Percentiles rank a stretch among this genome's conserved stretches.
These are phyloP conservation scores for Cucumis cinereus DNA, from an alignment of 306 rosid species.

Conservation along the genomic window DNA sequence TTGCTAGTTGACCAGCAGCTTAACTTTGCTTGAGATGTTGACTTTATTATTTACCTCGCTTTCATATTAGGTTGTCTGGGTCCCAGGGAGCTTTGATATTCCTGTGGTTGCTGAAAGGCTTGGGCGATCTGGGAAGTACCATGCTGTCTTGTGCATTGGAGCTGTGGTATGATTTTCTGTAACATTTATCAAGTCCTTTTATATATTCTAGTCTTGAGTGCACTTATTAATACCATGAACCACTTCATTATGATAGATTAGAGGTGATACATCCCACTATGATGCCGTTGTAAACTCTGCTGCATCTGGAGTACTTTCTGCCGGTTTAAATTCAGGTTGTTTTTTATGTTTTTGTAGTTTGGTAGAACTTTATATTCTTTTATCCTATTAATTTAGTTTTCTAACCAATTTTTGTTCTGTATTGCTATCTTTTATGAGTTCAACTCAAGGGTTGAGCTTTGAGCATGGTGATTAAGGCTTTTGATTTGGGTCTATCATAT, in stretches of 20 bases:
- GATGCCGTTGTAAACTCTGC: slow-evolving; percentile 86
- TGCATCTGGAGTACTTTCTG: slow-evolving; percentile 94
- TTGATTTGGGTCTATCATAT: background rate
- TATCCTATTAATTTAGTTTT: background rate
- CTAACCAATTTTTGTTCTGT: background rate
- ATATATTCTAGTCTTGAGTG: background rate
- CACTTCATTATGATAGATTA: slow-evolving; percentile 33
- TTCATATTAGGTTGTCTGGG: slow-evolving; percentile 74
- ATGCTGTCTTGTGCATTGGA: slow-evolving; percentile 83
- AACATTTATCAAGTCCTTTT: background rate
- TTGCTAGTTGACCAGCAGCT: background rate
- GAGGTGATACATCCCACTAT: slow-evolving; percentile 93
- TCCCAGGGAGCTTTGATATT: slow-evolving; percentile 91
- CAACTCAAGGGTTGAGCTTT: background rate
- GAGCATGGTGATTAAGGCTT: background rate
- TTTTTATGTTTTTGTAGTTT: background rate
- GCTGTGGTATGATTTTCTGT: slow-evolving; percentile 62
- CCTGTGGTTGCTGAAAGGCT: slow-evolving; percentile 64
- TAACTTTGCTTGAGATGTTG: background rate
- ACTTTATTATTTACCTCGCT: slow-evolving; percentile 12
- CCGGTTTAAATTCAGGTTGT: slow-evolving; percentile 66
- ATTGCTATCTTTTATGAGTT: background rate
- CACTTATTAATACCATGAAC: slow-evolving; percentile 5
- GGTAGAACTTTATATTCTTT: background rate
- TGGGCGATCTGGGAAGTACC: slow-evolving; percentile 60